phyloP scores from a whole-genome alignment of 2,329 filamentous ascomycete genomes.

The Alternaria alternata region DNA sequence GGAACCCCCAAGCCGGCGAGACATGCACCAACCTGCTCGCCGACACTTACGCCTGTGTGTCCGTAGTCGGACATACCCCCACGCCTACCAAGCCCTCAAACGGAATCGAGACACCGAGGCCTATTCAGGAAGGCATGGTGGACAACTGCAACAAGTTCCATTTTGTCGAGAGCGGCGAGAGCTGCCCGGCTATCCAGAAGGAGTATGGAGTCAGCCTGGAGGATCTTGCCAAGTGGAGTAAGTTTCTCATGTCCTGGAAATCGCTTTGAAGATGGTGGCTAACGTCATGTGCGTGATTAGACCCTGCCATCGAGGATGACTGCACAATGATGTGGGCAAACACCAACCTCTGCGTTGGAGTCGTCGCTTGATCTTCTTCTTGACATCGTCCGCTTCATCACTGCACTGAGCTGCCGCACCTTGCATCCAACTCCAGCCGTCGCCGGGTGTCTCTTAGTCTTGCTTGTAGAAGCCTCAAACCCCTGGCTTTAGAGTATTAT shows the following conservation, averaged over 20 bases:
- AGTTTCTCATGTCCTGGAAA: background rate
- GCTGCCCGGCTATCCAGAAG: constrained; percentile 6
- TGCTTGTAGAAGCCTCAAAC: background rate
- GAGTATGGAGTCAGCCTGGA: constrained; percentile 11
- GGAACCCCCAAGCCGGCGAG: constrained; percentile 16
- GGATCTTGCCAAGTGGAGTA: constrained; percentile 23
- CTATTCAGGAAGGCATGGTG: constrained; percentile 13
- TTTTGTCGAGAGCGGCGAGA: constrained; percentile 5
- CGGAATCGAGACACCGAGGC: constrained; percentile 10
- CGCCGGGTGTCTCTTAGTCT: background rate
- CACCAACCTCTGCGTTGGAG: background rate
- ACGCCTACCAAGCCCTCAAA: constrained; percentile 8
- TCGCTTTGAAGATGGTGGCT: background rate
- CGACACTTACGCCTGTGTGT: constrained; percentile 20
- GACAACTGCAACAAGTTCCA: constrained; percentile 17
- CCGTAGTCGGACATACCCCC: constrained; percentile 16
- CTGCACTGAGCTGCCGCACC: background rate
- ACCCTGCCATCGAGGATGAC: background rate
- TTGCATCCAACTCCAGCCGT: background rate
- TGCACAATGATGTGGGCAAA: constrained; percentile 15
- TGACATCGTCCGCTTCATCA: background rate
- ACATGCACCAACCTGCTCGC: constrained; percentile 15
- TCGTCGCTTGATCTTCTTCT: background rate
- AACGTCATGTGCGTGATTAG: constrained; percentile 1
- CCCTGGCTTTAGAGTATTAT: background rate